A percentile compares a stretch with the other conserved stretches of the same genome.
phyloP scores from a whole-genome alignment of 2,329 filamentous ascomycete genomes.

The Septoria petroselini region DNA sequence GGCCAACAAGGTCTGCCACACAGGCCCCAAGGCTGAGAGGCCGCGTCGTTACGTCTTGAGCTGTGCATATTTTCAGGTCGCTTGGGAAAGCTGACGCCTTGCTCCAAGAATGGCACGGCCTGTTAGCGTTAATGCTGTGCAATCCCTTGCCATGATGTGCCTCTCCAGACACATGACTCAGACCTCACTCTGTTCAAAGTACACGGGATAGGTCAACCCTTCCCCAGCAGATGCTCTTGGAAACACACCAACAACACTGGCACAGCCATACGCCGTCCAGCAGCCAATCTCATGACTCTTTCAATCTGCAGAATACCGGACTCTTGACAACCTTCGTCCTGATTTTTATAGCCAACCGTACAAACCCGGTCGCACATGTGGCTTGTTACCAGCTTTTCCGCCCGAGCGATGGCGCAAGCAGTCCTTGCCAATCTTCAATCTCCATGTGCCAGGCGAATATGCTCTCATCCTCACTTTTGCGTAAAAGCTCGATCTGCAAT shows the following conservation, averaged over 20 bases:
- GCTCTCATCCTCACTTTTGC: constrained; percentile 8
- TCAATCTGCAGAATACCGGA: constrained; percentile 1
- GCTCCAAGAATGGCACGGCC: no score
- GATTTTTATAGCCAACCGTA: neutral
- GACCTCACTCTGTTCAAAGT: constrained; percentile 5
- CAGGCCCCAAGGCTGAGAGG: no score
- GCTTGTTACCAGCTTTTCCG: neutral
- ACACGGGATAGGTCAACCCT: neutral
- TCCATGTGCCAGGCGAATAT: constrained; percentile 11
- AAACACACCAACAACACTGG: constrained; percentile 8
- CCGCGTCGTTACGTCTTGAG: no score
- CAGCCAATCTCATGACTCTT: neutral
- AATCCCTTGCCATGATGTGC: no score
- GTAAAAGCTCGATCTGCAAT: constrained; percentile 8
- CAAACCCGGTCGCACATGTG: neutral
- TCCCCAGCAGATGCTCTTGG: constrained; percentile 1
- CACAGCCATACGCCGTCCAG: neutral
- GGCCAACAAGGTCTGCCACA: no score
- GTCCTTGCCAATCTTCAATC: neutral
- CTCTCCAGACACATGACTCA: no score
- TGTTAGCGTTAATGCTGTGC: no score
- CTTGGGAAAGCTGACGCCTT: no score
- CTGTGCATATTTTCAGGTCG: no score
- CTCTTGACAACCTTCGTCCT: neutral
- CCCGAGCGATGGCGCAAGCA: neutral